Evolutionary conservation across 1,139 yeast genomes (phyloP), one percentile per base, ranked within the genome.

Genomic region (Magnusiomyces paraingens): DNA sequence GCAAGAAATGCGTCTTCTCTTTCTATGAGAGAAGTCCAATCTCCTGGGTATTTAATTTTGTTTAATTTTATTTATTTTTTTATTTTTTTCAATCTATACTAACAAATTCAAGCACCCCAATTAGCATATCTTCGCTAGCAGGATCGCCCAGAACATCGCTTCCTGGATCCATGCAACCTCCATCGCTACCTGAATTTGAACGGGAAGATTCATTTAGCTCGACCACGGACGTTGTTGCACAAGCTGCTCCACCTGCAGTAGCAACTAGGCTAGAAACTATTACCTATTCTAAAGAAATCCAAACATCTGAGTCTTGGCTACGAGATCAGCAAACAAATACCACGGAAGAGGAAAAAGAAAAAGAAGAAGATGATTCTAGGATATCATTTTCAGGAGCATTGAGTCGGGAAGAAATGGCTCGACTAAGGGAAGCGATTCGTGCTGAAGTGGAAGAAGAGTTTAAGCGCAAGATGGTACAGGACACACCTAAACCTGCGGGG

Each of bases 231-330:
- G 32, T 26, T 4, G 32, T 26, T 26, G 32, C 32, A 5, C 32
- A 26, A 26, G 32, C 8, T 26, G 32, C 32, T 26, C 32, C 4
- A 26, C 32, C 32, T 5, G 32, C 32, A 26, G 32, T 26, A 5
- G 32, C 32, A 26, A 26, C 40, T 5, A 8, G 40, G 4, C 17
- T 4, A 36, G 40, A 36, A 36, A 3, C n/a, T 40, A 29, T 65
- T 2, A 58, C 64, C 15, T 67, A 67, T 49, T 60, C 64, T 36
- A 66, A 66, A 49, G 62, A 58, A 29, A 62, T 65, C 1, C 69
- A 66, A 44, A 64, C 65, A 15, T 18, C 18, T 2, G 50, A 47
- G 12, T 38, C 50, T 11, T 47, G 50, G 50, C 8, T 26, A 26
- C 15, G 17, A 49, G 17, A 21, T 6, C n/a, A 22, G n/a, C 22